A percentile compares a stretch with the other conserved stretches of the same genome.
Evolutionary conservation across 257 asterid species (phyloP).

Genomic region (Mitragyna speciosa): DNA sequence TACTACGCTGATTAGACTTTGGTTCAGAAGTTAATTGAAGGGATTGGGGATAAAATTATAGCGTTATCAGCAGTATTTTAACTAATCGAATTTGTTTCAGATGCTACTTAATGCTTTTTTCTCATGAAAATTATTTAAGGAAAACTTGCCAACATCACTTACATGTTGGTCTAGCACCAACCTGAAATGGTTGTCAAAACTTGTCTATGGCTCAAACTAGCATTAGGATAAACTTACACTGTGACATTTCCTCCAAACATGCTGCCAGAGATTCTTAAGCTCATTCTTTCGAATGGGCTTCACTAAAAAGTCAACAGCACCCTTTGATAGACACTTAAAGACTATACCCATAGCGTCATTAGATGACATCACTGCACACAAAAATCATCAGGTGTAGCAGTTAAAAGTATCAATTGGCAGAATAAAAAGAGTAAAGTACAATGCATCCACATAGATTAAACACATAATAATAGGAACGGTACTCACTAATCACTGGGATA

Average conservation of each 20-base stretch:
- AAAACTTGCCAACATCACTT: background rate
- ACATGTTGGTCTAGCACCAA: background rate
- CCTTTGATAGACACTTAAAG: slow-evolving; percentile 86
- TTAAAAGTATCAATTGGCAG: slow-evolving; percentile 15
- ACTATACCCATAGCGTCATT: slow-evolving; percentile 91
- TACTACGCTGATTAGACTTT: background rate
- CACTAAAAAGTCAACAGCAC: slow-evolving; percentile 94
- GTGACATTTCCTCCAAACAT: slow-evolving; percentile 91
- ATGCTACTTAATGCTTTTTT: background rate
- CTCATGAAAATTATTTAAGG: background rate
- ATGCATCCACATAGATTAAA: slow-evolving; percentile 4
- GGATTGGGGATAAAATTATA: background rate
- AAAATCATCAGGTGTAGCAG: slow-evolving; percentile 32
- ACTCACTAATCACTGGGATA: slow-evolving; percentile 50
- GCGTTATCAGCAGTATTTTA: background rate
- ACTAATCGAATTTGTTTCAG: background rate
- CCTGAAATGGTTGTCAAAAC: background rate
- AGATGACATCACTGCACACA: slow-evolving; percentile 93
- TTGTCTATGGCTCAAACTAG: background rate
- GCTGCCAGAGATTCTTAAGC: slow-evolving; percentile 97
- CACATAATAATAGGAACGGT: background rate
- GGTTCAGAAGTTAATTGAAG: background rate
- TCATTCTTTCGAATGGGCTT: slow-evolving; percentile 95
- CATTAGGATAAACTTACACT: slow-evolving; percentile 40
- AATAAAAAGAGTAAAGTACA: background rate